A percentile compares a stretch with the other conserved stretches of the same genome.
These are phyloP conservation scores for Arctostaphylos glauca DNA, from an alignment of 148 eudicot genomes.

Conservation along the genomic window DNA sequence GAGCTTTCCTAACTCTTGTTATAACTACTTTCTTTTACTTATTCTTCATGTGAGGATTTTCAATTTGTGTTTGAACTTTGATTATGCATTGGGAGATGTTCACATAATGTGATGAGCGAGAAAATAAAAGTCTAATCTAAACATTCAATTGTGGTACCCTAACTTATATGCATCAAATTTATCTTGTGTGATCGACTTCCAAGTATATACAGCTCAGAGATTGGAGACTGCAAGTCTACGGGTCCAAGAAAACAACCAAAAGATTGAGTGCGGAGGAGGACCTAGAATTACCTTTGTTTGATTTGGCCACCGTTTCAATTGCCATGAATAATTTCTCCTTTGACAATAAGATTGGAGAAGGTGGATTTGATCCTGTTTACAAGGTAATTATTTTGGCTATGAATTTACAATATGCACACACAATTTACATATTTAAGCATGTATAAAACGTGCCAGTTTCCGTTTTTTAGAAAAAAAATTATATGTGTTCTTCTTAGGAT, in stretches of 20 bases:
- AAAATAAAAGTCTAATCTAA: not conserved
- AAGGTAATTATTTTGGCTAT: conserved; percentile 25
- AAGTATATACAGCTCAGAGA: conserved; percentile 7
- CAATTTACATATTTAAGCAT: too few species aligned
- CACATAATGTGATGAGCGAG: not conserved
- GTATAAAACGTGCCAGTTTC: too few species aligned
- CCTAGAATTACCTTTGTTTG: conserved; percentile 24
- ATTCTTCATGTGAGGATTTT: not conserved
- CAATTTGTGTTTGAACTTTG: not conserved
- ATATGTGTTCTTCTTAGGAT: too few species aligned
- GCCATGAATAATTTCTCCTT: conserved; percentile 22
- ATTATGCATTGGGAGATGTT: too few species aligned
- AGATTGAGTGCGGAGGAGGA: conserved; percentile 15
- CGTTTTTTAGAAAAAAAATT: too few species aligned
- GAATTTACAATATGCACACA: too few species aligned
- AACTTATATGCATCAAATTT: not conserved
- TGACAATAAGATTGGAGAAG: conserved; percentile 25
- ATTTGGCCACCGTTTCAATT: conserved; percentile 14
- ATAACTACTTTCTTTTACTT: too few species aligned
- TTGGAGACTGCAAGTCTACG: not conserved
- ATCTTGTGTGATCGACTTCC: not conserved
- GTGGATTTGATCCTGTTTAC: conserved; percentile 34
- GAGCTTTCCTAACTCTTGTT: not conserved
- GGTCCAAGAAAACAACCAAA: not conserved
- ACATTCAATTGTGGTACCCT: not conserved